These are phyloP conservation scores for Jamesozyma hellenica DNA, from an alignment of 805 yeast species.

Conservation along the genomic window DNA sequence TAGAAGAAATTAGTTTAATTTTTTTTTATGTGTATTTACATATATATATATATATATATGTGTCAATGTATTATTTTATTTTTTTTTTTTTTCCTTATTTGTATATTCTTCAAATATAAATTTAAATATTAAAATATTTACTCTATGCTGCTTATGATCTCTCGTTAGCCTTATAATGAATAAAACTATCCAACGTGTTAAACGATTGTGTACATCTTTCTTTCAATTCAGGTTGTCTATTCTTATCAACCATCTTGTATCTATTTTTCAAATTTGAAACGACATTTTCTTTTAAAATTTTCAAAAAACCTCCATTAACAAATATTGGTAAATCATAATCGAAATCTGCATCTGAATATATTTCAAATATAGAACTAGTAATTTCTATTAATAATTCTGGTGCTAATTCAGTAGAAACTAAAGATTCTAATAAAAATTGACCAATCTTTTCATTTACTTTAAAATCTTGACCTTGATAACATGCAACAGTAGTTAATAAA, in stretches of 20 bases:
- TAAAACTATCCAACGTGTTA: conserved; percentile 60
- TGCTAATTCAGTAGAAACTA: conserved; percentile 19
- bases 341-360: conserved; percentile 64
- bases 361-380: conserved; percentile 59
- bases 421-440: conserved; percentile 33
- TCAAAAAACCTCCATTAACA: conserved; percentile 41
- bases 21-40: too few species aligned
- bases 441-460: conserved; percentile 38
- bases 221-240: conserved; percentile 47
- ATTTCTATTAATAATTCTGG: conserved; percentile 45
- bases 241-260: conserved; percentile 59
- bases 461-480: conserved; percentile 33
- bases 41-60: too few species aligned
- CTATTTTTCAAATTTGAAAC: conserved; percentile 40
- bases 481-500: conserved; percentile 42
- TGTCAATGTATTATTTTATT: neutral
- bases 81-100: neutral
- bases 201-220: conserved; percentile 56
- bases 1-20: too few species aligned
- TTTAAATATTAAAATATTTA: too few species aligned
- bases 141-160: too few species aligned
- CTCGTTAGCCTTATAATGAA: conserved; percentile 59
- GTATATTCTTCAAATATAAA: neutral
- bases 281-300: conserved; percentile 32
- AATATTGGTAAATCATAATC: conserved; percentile 62